Evolutionary conservation across 352 stramenopile genomes (phyloP), one percentile per base, ranked within the genome.

Genomic region (Globisporangium echinulatum): DNA sequence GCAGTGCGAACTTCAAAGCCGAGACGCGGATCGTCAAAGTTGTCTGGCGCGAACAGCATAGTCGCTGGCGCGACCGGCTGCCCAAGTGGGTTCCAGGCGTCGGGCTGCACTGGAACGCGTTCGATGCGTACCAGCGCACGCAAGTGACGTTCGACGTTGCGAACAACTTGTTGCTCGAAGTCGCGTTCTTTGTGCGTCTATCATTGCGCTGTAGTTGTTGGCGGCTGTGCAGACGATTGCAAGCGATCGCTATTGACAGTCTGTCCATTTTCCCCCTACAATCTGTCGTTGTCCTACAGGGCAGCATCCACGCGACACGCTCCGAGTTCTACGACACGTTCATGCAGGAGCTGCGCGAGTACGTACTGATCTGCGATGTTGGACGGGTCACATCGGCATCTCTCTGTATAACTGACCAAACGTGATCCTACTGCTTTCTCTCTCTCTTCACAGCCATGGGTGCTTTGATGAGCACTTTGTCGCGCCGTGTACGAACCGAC

Each of bases 31-130:
- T 98, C 47, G 79, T 96, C 40, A 90, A 87, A 49, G 82, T 98
- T 37, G 78, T 91, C 13, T 98, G 96, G 80, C 66, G 82, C 42
- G 95, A 99, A 57, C 66, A 83, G 47, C 93, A 98, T 56, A 74
- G 70, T n/a, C 19, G 55, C 36, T 49, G 38, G 19, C 49, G 54
- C 7, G 46, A 60, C 3, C 52, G 47, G 14, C 9, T 64, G 0
- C 40, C 50, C 4, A 58, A 14, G 40, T 49, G 60, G 56, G 53
- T 68, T 0, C 53, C 49, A 17, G 47, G 44, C 33, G 44, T 10
- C 60, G 67, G 4, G 58, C 7, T 64, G 38, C 58, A 74, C 50
- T 86, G 67, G 72, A 78, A 79, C 39, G 42, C 42, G 42, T 68
- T 85, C 14, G 70, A 68, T 0, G 63, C 71, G 38, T 48, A 66